Percentiles rank a stretch among this genome's conserved stretches.
Conservation (phyloP, 257 asterid species). For the Cynanchum wilfordii region DNA sequence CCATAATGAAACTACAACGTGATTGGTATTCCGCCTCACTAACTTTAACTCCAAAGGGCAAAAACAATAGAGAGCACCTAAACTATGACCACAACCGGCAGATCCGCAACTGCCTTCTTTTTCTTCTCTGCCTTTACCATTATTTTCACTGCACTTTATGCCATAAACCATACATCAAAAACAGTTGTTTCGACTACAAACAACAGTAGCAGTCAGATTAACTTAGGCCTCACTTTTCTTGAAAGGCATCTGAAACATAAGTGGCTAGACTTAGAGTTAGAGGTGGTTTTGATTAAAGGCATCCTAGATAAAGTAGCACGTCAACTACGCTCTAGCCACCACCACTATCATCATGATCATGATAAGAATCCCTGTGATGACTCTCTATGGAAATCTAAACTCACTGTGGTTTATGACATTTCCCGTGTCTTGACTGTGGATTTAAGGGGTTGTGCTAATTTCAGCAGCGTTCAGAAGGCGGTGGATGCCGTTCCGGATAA, state of each 20-base stretch:
- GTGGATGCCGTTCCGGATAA: slow-evolving; percentile 59
- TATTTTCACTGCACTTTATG: slow-evolving; percentile 27
- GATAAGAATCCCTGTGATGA: slow-evolving; percentile 28
- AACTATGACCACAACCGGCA: slow-evolving; percentile 41
- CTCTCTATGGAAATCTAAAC: slow-evolving; percentile 46
- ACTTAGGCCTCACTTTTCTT: slow-evolving; percentile 18
- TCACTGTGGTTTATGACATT: slow-evolving; percentile 36
- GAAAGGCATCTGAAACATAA: slow-evolving; percentile 17
- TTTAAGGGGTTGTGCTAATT: slow-evolving; percentile 63
- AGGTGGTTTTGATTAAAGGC: slow-evolving; percentile 21
- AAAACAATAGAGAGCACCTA: slow-evolving; percentile 10
- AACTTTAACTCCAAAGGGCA: slow-evolving; percentile 10
- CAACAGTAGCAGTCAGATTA: not conserved
- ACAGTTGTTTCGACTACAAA: not conserved
- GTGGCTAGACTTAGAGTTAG: too few species aligned
- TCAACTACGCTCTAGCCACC: slow-evolving; percentile 17
- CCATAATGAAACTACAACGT: slow-evolving; percentile 6
- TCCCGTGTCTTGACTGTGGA: slow-evolving; percentile 53
- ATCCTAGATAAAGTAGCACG: slow-evolving; percentile 13
- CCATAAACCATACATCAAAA: slow-evolving; percentile 10
- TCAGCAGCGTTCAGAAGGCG: slow-evolving; percentile 68
- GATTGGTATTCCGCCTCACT: slow-evolving; percentile 1
- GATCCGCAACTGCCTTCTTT: slow-evolving; percentile 26
- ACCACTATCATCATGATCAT: slow-evolving; percentile 22
- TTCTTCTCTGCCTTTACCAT: slow-evolving; percentile 47